phyloP scores from a whole-genome alignment of 768 basidiomycete species.

The Pisolithus sp. region DNA sequence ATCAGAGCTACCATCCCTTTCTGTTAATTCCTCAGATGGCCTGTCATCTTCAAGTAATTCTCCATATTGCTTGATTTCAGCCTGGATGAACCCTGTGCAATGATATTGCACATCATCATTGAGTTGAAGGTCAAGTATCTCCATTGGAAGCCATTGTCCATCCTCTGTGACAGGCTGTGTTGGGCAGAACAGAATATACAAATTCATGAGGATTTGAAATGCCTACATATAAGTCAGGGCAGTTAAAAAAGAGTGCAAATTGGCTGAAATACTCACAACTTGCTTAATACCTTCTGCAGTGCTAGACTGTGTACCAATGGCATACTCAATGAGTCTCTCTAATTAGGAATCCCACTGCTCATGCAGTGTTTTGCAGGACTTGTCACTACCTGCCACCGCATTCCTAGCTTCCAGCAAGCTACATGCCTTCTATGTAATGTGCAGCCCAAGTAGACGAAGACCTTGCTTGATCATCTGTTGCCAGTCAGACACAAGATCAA shows the following conservation, averaged over 20 bases:
- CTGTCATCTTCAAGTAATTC: constrained; percentile 47
- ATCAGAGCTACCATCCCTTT: constrained; percentile 33
- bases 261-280: constrained; percentile 45
- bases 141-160: constrained; percentile 40
- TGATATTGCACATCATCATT: constrained; percentile 85
- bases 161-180: constrained; percentile 37
- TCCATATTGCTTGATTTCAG: constrained; percentile 80
- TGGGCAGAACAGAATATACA: constrained; percentile 72
- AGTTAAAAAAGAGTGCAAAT: background rate
- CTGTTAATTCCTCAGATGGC: constrained; percentile 30
- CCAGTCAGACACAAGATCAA: background rate
- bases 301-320: constrained; percentile 80
- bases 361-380: constrained; percentile 46
- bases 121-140: constrained; percentile 54
- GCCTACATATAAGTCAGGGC: constrained; percentile 43
- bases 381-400: constrained; percentile 50
- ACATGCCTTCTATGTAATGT: constrained; percentile 80
- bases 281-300: constrained; percentile 78
- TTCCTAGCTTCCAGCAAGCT: constrained; percentile 45
- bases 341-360: constrained; percentile 66
- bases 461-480: constrained; percentile 81
- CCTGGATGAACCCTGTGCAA: constrained; percentile 84
- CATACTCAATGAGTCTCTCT: constrained; percentile 75
- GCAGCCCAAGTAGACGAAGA: constrained; percentile 67
- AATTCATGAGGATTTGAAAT: constrained; percentile 74